These are phyloP conservation scores for Fusarium lateritium DNA, from an alignment of 2,329 filamentous ascomycete genomes.

Conservation along the genomic window DNA sequence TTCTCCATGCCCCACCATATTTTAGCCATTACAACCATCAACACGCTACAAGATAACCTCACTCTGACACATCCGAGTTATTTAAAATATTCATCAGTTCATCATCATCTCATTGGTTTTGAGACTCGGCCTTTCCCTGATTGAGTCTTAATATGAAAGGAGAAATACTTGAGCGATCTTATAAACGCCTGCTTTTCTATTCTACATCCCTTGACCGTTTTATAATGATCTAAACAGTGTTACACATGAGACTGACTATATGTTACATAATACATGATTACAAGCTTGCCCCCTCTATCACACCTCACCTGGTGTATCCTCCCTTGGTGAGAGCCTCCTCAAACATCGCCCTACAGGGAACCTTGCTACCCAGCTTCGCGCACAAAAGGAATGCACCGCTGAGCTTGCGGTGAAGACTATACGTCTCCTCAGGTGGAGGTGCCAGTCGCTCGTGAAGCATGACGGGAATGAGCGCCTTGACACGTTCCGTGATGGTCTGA, in stretches of 20 bases:
- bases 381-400: constrained; percentile 96
- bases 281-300: neutral
- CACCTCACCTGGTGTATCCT: constrained; percentile 47
- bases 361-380: constrained; percentile 85
- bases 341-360: constrained; percentile 87
- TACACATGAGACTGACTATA: constrained; percentile 35
- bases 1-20: constrained; percentile 16
- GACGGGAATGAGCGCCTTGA: constrained; percentile 87
- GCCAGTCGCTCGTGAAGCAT: constrained; percentile 92
- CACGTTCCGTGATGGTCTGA: constrained; percentile 96
- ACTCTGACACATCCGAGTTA: neutral
- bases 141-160: neutral
- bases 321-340: constrained; percentile 64
- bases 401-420: constrained; percentile 93
- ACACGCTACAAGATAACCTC: neutral
- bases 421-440: constrained; percentile 97
- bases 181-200: constrained; percentile 16
- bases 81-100: neutral
- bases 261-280: constrained; percentile 30
- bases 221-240: constrained; percentile 36
- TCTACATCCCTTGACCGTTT: constrained; percentile 21
- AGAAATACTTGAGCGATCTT: neutral
- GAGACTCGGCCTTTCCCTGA: neutral
- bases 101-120: neutral
- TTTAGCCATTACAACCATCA: neutral